Evolutionary conservation across 202 grass and related monocot genomes (phyloP).

Genomic region (Miscanthus sacchariflorus): DNA sequence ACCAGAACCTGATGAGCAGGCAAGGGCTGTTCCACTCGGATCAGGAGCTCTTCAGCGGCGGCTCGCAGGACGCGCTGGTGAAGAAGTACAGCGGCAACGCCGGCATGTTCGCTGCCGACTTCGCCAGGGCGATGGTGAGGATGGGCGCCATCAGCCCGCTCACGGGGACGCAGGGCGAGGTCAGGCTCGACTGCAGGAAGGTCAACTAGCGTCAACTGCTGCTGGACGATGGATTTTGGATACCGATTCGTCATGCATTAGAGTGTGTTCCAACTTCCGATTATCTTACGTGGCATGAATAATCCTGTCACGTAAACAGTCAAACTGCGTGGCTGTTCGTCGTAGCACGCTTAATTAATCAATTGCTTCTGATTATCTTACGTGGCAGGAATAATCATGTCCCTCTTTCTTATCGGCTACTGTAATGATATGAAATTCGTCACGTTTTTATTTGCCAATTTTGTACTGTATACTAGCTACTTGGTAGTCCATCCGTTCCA

Average conservation of each 20-base stretch:
- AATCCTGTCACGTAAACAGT: not conserved
- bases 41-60: slow-evolving; percentile 75
- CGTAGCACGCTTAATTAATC: not conserved
- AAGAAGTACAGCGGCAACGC: slow-evolving; percentile 52
- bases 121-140: slow-evolving; percentile 70
- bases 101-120: slow-evolving; percentile 52
- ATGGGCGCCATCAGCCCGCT: slow-evolving; percentile 66
- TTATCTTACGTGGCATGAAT: too few species aligned
- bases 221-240: not conserved
- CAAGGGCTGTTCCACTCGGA: slow-evolving; percentile 78
- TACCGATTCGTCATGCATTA: too few species aligned
- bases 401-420: slow-evolving; percentile 2
- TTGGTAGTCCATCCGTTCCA: too few species aligned
- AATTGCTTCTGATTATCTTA: not conserved
- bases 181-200: slow-evolving; percentile 76
- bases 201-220: slow-evolving; percentile 48
- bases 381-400: slow-evolving; percentile 19
- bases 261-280: too few species aligned
- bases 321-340: not conserved
- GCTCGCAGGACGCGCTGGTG: slow-evolving; percentile 66
- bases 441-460: too few species aligned
- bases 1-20: slow-evolving; percentile 55
- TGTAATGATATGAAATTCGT: slow-evolving; percentile 12
- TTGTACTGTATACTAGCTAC: not conserved
- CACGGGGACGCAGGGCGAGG: slow-evolving; percentile 53